Evolutionary conservation across 2,329 filamentous ascomycete species (phyloP), one percentile per base, ranked within the genome.

Genomic region (Phialemonium atrogriseum): DNA sequence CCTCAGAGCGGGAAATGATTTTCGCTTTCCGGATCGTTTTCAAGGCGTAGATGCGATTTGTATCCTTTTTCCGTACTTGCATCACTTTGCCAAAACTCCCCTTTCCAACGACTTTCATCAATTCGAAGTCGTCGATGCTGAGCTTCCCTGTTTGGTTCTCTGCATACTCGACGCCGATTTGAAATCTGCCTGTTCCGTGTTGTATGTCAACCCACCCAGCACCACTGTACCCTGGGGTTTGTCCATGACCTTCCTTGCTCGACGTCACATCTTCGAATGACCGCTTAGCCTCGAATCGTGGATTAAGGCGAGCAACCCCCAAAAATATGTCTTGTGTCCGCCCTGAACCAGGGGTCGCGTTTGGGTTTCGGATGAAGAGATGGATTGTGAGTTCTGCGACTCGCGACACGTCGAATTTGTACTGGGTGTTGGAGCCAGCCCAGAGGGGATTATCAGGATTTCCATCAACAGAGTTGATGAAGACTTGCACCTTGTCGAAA

Each of bases 11-110:
- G 19, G 89, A 96, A 55, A 98, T 96, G 62, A 98, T 98, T 62
- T 96, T 88, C 36, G 89, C 88, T 64, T 98, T 98, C 51, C 89
- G 86, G 51, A 98, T 89, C n/a, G 89, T 95, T 73, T 98, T 98
- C 50, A 98, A 77, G 34, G 91, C 91, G 62, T 98, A 98, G 58
- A 98, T 96, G 50, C 91, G 88, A 55, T 80, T 82, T 20, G 91
- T 98, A 63, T 98, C 89, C 60, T 91, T 91, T 70, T 98, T 98
- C 65, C 84, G 80, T 52, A 98, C 91, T 65, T 95, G 89, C 87
- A 96, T 96, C 56, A 96, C 91, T 66, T 96, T 96, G 61, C 89
- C 91, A 58, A 96, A 96, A 60, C 87, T 94, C 43, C 91, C 89
- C 63, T 94, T 95, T 40, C 91, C 89, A 15, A 98, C 88, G 6